Evolutionary conservation across 2,329 filamentous ascomycete genomes (phyloP), one percentile per base, ranked within the genome.

Genomic region (Nothophaeocryptopus gaeumannii): DNA sequence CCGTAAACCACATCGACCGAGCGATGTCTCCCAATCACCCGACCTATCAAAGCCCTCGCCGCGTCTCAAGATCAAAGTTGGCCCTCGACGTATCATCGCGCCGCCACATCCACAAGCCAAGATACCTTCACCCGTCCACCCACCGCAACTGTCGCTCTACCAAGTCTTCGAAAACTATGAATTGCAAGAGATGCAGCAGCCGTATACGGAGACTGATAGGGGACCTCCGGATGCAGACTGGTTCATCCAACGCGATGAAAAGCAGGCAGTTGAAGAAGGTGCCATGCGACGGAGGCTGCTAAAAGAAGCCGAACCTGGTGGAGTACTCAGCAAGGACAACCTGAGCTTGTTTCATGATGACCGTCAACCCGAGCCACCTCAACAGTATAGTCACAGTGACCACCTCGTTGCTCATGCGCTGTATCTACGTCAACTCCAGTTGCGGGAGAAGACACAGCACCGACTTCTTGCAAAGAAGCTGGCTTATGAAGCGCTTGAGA

Each of bases 331-430:
- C 43, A 73, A 78, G 46, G 82, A 83, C 52, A 77, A 54, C 13
- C 13, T 87, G 88, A 63, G 58, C 33, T 39, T 66, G n/a, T 66
- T 57, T 37, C 54, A 58, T 14, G 58, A 60, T 55, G 76, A 82
- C 10, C 51, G 56, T 36, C 78, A 79, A 52, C 84, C 88, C 49
- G 87, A 95, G 61, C 88, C 88, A 0, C 80, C 83, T 0, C 78
- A 80, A 45, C 89, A 93, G 63, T 97, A 89, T 76, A 84, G 86
- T n/a, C 90, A 95, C 59, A 80, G 83, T 64, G 91, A 97, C 63
- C 88, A 97, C 65, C 78, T 97, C 45, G 77, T 87, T 39, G 84
- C 85, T 39, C 91, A 95, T 54, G 85, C 87, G 51, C 66, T 85
- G 10, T 86, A 91, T 60, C 92, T 97, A 60, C 83, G 88, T 40